Evolutionary conservation across 345 rosid genomes (phyloP), one percentile per base, ranked within the genome.

Genomic region (Euphorbia pulcherrima): DNA sequence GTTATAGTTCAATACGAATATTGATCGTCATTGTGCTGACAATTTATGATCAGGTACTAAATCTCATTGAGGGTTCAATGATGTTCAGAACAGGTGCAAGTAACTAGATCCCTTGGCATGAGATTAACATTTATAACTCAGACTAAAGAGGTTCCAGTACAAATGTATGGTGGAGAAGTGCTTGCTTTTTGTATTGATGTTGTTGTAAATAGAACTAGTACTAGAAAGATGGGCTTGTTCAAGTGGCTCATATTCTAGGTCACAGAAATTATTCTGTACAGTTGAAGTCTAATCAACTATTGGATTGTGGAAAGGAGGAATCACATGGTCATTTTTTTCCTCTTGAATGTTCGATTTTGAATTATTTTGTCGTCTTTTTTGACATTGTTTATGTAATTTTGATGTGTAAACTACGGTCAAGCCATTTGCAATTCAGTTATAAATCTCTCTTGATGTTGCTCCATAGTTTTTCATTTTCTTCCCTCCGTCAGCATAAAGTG

Each of bases 181-280:
- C 47, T n/a, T 30, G 28, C 16, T 10, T 17, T 62, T 70, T 61
- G 30, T 64, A 23, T 30, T 56, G 33, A 50, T 35, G 39, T 60
- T 23, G 20, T 62, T 58, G 76, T 59, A 27, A 12, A 57, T 70
- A 65, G 30, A 62, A 52, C 30, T 21, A 20, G n/a, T 61, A 35
- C 30, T 50, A 39, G 21, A 47, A 66, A 69, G 57, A 6, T 24
- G 67, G 46, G 54, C 27, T 65, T 74, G 27, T 53, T 14, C 29
- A 23, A 28, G 65, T 68, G 72, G 74, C 65, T 71, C 68, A 60
- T 64, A 48, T 63, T 67, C 50, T 40, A 67, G 55, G 73, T 78
- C 71, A 46, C 50, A 20, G 4, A 26, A 70, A 69, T 75, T 71
- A 64, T 68, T 71, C 46, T 76, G 77, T 76, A 68, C 56, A 76